Conservation (phyloP, 2,329 filamentous ascomycete species). For the Colletotrichum camelliae region DNA sequence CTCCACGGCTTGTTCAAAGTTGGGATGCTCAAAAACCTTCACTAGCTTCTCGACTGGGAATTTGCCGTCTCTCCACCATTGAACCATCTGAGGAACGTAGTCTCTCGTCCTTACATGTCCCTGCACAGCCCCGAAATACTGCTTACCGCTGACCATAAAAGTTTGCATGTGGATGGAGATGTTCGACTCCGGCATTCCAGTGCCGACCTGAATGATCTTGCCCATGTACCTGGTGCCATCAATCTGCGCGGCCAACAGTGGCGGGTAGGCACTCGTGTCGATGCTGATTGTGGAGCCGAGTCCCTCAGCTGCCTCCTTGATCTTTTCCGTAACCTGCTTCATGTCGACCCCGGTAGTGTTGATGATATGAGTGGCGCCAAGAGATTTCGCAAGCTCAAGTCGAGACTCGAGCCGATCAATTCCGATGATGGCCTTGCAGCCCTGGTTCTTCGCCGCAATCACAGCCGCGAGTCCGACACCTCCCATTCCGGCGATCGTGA, state of each 20-base stretch:
- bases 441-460: slow-evolving; percentile 34
- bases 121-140: slow-evolving; percentile 46
- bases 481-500: slow-evolving; percentile 39
- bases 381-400: slow-evolving; percentile 28
- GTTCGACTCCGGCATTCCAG: slow-evolving; percentile 46
- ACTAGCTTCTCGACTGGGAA: slow-evolving; percentile 39
- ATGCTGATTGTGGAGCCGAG: slow-evolving; percentile 50
- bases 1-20: slow-evolving; percentile 35
- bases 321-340: slow-evolving; percentile 29
- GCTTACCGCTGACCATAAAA: slow-evolving; percentile 52
- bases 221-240: slow-evolving; percentile 48
- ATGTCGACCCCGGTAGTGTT: slow-evolving; percentile 22
- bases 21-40: slow-evolving; percentile 34
- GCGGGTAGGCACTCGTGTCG: slow-evolving; percentile 54
- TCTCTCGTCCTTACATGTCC: slow-evolving; percentile 44
- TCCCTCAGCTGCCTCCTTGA: slow-evolving; percentile 46
- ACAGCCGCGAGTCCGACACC: slow-evolving; percentile 39
- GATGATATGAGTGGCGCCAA: slow-evolving; percentile 39
- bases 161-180: slow-evolving; percentile 46
- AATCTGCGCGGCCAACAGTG: slow-evolving; percentile 42
- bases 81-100: slow-evolving; percentile 33
- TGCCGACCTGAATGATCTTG: slow-evolving; percentile 55
- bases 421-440: slow-evolving; percentile 29
- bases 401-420: slow-evolving; percentile 28
- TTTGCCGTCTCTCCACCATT: slow-evolving; percentile 34